Percentiles rank a stretch among this genome's conserved stretches.
phyloP scores from a whole-genome alignment of 176 grass and related monocot species.

The Zea luxurians region DNA sequence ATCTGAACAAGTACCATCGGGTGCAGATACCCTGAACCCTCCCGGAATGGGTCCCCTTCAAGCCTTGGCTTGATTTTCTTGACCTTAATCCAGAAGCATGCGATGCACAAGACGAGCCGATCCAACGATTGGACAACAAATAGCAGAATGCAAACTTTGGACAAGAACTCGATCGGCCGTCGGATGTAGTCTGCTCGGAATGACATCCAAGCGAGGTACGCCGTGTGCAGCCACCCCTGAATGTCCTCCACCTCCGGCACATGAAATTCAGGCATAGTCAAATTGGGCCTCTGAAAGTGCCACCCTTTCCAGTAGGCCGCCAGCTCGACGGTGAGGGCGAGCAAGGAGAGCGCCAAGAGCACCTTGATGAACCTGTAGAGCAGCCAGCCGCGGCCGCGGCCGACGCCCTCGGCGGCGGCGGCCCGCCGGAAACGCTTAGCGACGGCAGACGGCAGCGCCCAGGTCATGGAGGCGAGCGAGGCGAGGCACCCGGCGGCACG shows the following conservation, averaged over 20 bases:
- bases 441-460: slow-evolving; percentile 46
- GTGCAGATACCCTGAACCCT: slow-evolving; percentile 50
- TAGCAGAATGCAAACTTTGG: slow-evolving; percentile 57
- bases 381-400: slow-evolving; percentile 33
- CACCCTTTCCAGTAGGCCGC: slow-evolving; percentile 70
- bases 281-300: slow-evolving; percentile 52
- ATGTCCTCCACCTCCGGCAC: slow-evolving; percentile 59
- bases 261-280: slow-evolving; percentile 41
- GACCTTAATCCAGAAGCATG: slow-evolving; percentile 83
- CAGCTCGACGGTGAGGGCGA: slow-evolving; percentile 58
- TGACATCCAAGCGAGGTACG: slow-evolving; percentile 64
- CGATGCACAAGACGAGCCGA: slow-evolving; percentile 59
- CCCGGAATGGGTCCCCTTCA: slow-evolving; percentile 52
- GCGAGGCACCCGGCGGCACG: slow-evolving; percentile 53
- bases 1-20: slow-evolving; percentile 87
- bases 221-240: slow-evolving; percentile 53
- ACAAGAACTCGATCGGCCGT: slow-evolving; percentile 58
- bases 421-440: slow-evolving; percentile 41
- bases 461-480: slow-evolving; percentile 43
- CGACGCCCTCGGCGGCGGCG: slow-evolving; percentile 22
- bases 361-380: slow-evolving; percentile 65
- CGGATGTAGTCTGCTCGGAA: slow-evolving; percentile 61
- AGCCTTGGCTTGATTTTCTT: slow-evolving; percentile 67
- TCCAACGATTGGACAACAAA: slow-evolving; percentile 70
- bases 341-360: slow-evolving; percentile 51